Evolutionary conservation across 2,329 filamentous ascomycete genomes (phyloP).

Genomic region (Lachnellula occidentalis): DNA sequence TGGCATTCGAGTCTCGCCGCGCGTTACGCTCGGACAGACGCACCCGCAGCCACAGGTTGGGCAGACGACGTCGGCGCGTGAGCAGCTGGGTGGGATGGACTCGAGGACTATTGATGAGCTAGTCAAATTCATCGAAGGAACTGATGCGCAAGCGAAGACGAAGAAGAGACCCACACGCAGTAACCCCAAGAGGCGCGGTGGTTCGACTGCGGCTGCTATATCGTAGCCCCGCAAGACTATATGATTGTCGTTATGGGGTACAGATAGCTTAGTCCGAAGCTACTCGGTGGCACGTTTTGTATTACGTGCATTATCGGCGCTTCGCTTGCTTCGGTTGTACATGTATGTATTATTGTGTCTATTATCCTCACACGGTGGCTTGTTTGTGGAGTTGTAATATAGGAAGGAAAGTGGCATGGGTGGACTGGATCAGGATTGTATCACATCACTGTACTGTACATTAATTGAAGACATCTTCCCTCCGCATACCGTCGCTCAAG

Average conservation of each 20-base stretch:
- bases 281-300: not conserved
- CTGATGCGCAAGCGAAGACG: conserved; percentile 44
- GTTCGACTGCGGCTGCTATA: not conserved
- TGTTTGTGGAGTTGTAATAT: not conserved
- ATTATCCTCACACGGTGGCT: not conserved
- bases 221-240: not conserved
- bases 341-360: not conserved
- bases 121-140: conserved; percentile 88
- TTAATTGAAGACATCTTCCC: conserved; percentile 2
- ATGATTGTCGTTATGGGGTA: not conserved
- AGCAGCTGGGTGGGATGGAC: conserved; percentile 44
- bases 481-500: not conserved
- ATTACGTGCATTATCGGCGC: not conserved
- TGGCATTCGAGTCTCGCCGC: conserved; percentile 61
- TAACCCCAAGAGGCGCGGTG: conserved; percentile 51
- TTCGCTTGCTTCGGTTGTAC: not conserved
- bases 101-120: conserved; percentile 87
- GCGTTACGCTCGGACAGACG: conserved; percentile 49
- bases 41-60: conserved; percentile 59
- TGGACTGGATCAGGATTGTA: not conserved
- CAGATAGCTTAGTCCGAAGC: not conserved
- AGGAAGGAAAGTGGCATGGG: not conserved
- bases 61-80: conserved; percentile 41
- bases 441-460: not conserved
- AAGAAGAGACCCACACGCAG: conserved; percentile 52